These are phyloP conservation scores for Wickerhamomyces ciferrii DNA, from an alignment of 805 yeast genomes.

Conservation along the genomic window DNA sequence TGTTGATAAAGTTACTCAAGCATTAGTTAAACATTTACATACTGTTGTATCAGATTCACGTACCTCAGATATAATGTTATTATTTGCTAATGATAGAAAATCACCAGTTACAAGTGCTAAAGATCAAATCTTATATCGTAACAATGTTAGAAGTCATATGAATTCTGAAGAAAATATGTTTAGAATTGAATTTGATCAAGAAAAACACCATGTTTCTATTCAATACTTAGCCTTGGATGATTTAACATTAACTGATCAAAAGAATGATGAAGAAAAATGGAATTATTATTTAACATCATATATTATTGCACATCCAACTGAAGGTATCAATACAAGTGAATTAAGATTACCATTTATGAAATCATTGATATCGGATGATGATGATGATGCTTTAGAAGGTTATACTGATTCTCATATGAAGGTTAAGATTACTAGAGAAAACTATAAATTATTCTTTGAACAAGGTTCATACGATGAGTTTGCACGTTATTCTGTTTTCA, in stretches of 20 bases:
- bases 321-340: conserved; percentile 79
- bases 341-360: conserved; percentile 77
- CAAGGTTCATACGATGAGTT: conserved; percentile 75
- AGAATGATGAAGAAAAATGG: conserved; percentile 76
- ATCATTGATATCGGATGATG: conserved; percentile 41
- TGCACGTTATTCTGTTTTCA: conserved; percentile 52
- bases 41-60: conserved; percentile 72
- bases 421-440: conserved; percentile 72
- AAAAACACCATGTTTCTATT: conserved; percentile 49
- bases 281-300: conserved; percentile 91
- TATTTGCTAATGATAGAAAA: conserved; percentile 79
- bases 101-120: conserved; percentile 64
- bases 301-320: conserved; percentile 94
- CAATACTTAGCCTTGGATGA: conserved; percentile 88
- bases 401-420: conserved; percentile 63
- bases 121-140: conserved; percentile 85
- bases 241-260: conserved; percentile 69
- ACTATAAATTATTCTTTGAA: conserved; percentile 79
- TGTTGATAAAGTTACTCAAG: conserved; percentile 85
- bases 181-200: conserved; percentile 67
- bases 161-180: conserved; percentile 89
- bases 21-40: conserved; percentile 82
- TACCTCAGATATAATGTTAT: conserved; percentile 71
- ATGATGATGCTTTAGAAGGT: conserved; percentile 35
- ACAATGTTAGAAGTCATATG: conserved; percentile 80